phyloP scores from a whole-genome alignment of 192 early-diverging fungal genomes.

The Entomortierella lignicola region DNA sequence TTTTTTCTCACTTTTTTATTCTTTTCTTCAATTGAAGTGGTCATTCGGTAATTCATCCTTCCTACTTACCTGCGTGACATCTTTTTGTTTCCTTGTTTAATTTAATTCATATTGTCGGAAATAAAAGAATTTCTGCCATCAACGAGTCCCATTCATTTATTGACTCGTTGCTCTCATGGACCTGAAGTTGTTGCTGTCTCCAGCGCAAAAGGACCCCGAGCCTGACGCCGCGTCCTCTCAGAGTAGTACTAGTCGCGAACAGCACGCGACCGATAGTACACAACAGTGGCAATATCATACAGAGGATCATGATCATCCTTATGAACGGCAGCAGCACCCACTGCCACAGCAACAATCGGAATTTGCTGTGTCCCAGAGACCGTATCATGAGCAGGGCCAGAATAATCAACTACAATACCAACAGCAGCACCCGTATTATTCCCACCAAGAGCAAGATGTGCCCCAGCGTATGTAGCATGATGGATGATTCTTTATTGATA shows the following conservation, averaged over 20 bases:
- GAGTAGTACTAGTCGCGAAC: constrained; percentile 8
- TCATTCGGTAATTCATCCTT: constrained; percentile 4
- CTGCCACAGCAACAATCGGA: constrained; percentile 2
- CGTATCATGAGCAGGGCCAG: constrained; percentile 2
- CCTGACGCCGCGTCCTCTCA: constrained; percentile 10
- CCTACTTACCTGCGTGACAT: background rate
- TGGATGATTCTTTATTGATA: background rate
- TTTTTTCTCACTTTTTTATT: background rate
- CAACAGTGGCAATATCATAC: constrained; percentile 22
- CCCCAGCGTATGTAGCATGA: constrained; percentile 24
- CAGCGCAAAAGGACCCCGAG: constrained; percentile 48
- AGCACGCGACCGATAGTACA: constrained; percentile 25
- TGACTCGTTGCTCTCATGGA: constrained; percentile 24
- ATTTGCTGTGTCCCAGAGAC: background rate
- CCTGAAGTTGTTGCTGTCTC: constrained; percentile 48
- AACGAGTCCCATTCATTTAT: background rate
- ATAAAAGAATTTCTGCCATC: too few species aligned
- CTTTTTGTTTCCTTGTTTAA: background rate
- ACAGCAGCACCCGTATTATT: constrained; percentile 6
- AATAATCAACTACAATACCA: background rate
- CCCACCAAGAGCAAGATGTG: constrained; percentile 3
- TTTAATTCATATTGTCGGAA: background rate
- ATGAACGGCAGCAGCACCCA: constrained; percentile 12
- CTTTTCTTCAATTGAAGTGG: constrained; percentile 1
- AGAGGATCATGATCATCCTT: constrained; percentile 10